These are phyloP conservation scores for Sclerotinia borealis DNA, from an alignment of 2,329 filamentous ascomycete species.

Conservation along the genomic window DNA sequence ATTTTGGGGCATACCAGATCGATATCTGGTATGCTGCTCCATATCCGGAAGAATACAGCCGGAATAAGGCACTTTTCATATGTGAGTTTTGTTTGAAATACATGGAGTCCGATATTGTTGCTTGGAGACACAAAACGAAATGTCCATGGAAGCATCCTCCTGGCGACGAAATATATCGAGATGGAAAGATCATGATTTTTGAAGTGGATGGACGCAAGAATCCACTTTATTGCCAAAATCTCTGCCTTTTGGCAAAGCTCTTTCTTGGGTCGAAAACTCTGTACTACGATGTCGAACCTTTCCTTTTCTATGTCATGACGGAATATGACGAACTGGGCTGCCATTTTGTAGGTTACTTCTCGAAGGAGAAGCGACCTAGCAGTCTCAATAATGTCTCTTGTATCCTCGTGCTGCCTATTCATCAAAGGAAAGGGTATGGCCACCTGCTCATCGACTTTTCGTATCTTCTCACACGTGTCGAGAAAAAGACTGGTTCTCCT, in stretches of 20 bases:
- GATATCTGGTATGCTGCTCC: constrained; percentile 99
- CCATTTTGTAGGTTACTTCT: constrained; percentile 98
- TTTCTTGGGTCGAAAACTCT: constrained; percentile 98
- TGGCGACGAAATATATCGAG: constrained; percentile 94
- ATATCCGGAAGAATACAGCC: constrained; percentile 96
- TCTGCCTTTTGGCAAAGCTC: constrained; percentile 90
- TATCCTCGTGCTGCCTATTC: constrained; percentile 91
- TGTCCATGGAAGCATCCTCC: constrained; percentile 95
- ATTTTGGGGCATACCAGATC: constrained; percentile 95
- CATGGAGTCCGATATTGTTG: constrained; percentile 98
- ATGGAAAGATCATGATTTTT: constrained; percentile 87
- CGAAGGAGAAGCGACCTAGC: constrained; percentile 92
- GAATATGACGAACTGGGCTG: constrained; percentile 89
- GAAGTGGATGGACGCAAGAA: constrained; percentile 97
- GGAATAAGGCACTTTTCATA: constrained; percentile 94
- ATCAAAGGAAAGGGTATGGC: constrained; percentile 94
- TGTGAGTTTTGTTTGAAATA: constrained; percentile 99
- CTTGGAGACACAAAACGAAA: constrained; percentile 96
- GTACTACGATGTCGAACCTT: constrained; percentile 96
- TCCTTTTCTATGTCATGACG: constrained; percentile 94
- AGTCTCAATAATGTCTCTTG: constrained; percentile 97
- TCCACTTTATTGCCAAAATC: constrained; percentile 96
- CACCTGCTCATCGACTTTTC: constrained; percentile 98
- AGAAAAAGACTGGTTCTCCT: constrained; percentile 89
- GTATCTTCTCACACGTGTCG: constrained; percentile 87